These are phyloP conservation scores for Calophaca sinica DNA, from an alignment of 306 rosid genomes.

Conservation along the genomic window DNA sequence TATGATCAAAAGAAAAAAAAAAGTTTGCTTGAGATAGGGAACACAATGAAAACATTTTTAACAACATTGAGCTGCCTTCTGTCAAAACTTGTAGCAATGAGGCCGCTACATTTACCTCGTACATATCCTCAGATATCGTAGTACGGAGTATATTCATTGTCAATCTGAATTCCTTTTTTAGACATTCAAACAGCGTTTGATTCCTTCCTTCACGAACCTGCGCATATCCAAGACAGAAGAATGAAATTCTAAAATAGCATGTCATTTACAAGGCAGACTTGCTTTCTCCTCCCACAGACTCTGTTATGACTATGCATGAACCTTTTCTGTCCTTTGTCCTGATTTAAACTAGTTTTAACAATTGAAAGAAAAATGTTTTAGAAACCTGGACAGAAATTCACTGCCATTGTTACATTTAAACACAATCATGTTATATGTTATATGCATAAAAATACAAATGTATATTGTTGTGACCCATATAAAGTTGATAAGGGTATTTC, in stretches of 20 bases:
- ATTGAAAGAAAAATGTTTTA: not conserved
- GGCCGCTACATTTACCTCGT: constrained; percentile 69
- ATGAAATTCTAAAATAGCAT: constrained; percentile 38
- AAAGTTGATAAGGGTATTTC: too few relatives aligned
- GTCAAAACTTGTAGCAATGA: constrained; percentile 17
- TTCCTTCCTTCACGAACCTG: constrained; percentile 88
- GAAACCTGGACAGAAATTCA: not conserved
- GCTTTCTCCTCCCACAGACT: not conserved
- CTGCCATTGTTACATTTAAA: not conserved
- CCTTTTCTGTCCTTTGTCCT: not conserved
- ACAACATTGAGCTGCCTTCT: not conserved
- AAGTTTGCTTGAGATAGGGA: constrained; percentile 41
- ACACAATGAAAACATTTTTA: not conserved
- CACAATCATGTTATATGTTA: not conserved
- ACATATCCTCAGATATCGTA: constrained; percentile 80
- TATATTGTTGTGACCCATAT: too few relatives aligned
- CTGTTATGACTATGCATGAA: too few relatives aligned
- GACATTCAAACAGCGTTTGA: constrained; percentile 75
- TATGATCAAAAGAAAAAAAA: constrained; percentile 47
- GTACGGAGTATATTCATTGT: constrained; percentile 73
- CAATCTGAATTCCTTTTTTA: constrained; percentile 83
- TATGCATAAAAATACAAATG: too few relatives aligned
- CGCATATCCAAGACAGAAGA: constrained; percentile 33
- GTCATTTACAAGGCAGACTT: constrained; percentile 4
- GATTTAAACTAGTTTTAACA: not conserved